These are phyloP conservation scores for Golubevia pallescens DNA, from an alignment of 1,284 basidiomycete genomes.

Conservation along the genomic window DNA sequence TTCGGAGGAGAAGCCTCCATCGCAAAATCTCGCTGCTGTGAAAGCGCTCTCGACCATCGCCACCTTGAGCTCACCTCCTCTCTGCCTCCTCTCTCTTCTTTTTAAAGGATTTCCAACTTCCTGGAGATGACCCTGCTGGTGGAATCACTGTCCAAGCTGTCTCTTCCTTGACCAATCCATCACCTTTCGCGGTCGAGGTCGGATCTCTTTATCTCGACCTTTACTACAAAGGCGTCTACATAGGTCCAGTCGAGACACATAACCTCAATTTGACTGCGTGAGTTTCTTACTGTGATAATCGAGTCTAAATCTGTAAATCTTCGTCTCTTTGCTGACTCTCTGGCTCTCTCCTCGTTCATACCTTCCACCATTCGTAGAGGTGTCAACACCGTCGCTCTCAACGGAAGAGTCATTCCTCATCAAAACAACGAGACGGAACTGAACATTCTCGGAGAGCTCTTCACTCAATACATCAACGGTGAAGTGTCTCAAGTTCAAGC, in stretches of 20 bases:
- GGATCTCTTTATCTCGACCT: constrained; percentile 44
- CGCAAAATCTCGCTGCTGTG: no score
- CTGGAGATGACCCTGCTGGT: not conserved
- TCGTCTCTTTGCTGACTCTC: constrained; percentile 6
- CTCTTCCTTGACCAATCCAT: constrained; percentile 51
- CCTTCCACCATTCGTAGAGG: constrained; percentile 18
- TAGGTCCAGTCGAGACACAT: no score
- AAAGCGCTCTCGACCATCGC: no score
- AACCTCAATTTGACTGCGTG: no score
- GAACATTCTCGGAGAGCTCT: constrained; percentile 46
- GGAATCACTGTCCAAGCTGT: constrained; percentile 37
- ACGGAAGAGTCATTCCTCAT: constrained; percentile 46
- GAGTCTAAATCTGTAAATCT: no score
- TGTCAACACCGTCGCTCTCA: constrained; percentile 45
- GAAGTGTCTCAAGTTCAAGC: constrained; percentile 57
- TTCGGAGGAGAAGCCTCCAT: no score
- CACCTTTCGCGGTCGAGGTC: constrained; percentile 58
- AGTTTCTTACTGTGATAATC: no score
- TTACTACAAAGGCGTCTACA: no score
- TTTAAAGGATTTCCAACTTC: constrained; percentile 6
- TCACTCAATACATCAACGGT: no score
- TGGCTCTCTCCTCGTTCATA: not conserved
- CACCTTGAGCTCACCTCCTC: no score
- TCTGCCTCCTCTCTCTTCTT: not conserved
- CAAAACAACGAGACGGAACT: constrained; percentile 45